These are phyloP conservation scores for Linnemannia schmuckeri DNA, from an alignment of 192 early-diverging fungal species.

Conservation along the genomic window DNA sequence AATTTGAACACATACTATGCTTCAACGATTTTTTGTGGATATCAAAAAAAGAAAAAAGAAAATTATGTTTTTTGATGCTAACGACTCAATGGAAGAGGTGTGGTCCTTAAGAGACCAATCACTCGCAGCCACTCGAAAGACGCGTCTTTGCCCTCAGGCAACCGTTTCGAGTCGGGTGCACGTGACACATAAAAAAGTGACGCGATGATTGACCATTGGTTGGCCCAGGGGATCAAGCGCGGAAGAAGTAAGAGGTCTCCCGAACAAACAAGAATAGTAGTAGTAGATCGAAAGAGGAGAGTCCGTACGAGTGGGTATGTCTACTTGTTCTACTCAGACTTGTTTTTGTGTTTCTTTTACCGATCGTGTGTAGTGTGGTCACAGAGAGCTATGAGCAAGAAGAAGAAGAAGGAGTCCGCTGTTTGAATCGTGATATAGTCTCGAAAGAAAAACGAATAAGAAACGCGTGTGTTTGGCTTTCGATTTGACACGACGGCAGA, in stretches of 20 bases:
- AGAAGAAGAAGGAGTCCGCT: background rate
- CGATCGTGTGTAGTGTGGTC: background rate
- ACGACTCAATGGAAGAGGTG: background rate
- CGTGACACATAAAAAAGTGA: background rate
- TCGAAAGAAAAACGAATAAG: background rate
- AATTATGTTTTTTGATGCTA: background rate
- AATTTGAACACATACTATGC: no score
- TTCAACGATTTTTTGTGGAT: no score
- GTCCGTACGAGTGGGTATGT: background rate
- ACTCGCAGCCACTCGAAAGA: background rate
- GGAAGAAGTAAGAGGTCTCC: background rate
- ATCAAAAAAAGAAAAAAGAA: background rate
- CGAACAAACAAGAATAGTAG: background rate
- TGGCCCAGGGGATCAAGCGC: background rate
- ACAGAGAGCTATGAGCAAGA: background rate
- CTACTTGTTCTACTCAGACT: background rate
- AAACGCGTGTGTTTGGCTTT: background rate
- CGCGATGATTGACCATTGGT: conserved; percentile 1
- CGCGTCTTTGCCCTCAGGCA: background rate
- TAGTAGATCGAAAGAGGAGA: background rate
- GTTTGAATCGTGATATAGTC: background rate
- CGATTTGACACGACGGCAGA: background rate
- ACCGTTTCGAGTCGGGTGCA: background rate
- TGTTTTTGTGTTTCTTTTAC: background rate
- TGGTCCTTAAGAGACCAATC: background rate